Base-by-base conservation (phyloP, 2,329 filamentous ascomycete species). In the Apiospora phragmitis region DNA sequence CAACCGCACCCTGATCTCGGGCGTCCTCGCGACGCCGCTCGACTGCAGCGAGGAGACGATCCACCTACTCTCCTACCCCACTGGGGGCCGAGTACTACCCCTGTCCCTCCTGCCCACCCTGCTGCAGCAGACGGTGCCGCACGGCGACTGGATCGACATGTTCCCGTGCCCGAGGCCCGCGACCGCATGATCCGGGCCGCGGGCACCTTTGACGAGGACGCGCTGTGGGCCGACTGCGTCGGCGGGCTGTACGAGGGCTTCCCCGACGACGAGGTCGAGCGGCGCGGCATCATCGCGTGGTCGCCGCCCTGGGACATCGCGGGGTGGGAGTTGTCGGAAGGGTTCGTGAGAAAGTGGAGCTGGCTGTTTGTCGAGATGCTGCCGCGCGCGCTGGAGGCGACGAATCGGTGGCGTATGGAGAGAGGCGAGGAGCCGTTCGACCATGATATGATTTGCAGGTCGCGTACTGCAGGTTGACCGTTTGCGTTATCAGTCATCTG, bases 211-310 rank as follows among this genome's bases (percentile, higher is more conserved):
- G 82, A 85, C 70, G 81, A 83, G 43, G 82, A 83, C 69, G 83
- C 81, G 16, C 76, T 85, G 16, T 85, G 83, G 80, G 75, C 78
- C 14, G 84, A 85, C 75, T 79, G 77, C 47, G 78, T 83, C 69
- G 83, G 83, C 2, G 83, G 82, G 0, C 72, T 85, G 26, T 85
- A 77, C 72, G 82, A 85, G 72, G 82, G 83, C 8, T 84, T 82
- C 71, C 82, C 82, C 1, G 81, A 82, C 67, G 78, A 81, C 45
- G 83, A 85, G 73, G 71, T 84, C 47, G 78, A 81, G 74, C 75
- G 77, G 42, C 78, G 80, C 21, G 82, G 83, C 35, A 75, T 85
- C 4, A 77, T 85, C 70, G 83, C 80, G 11, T 86, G 84, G 84
- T 79, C 76, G 42, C 79, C 80, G 42, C 81, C 82, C 7, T 83